phyloP scores from a whole-genome alignment of 306 rosid genomes.

The Alnus rubra region DNA sequence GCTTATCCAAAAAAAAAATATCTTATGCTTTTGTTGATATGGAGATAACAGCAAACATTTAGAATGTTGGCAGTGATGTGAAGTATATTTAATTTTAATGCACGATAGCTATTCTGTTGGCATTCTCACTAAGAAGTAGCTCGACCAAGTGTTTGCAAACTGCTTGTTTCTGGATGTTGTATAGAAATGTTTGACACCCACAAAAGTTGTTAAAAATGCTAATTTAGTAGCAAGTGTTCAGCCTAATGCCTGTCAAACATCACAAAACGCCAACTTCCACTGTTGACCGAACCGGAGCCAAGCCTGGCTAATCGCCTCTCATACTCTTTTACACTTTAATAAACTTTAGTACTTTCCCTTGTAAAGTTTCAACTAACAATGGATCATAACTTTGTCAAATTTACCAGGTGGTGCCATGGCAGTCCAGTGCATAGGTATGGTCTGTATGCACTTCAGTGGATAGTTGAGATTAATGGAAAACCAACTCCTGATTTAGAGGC shows the following conservation, averaged over 20 bases:
- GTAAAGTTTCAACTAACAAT: not conserved
- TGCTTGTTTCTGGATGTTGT: not conserved
- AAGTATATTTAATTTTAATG: not conserved
- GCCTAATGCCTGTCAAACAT: not conserved
- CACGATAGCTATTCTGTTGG: not conserved
- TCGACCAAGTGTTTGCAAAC: not conserved
- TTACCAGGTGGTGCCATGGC: slow-evolving; percentile 92
- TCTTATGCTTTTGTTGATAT: not conserved
- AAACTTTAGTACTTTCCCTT: not conserved
- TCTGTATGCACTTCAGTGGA: slow-evolving; percentile 95
- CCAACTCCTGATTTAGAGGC: slow-evolving; percentile 81
- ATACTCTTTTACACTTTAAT: not conserved
- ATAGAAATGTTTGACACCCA: not conserved
- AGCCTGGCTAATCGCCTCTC: not conserved
- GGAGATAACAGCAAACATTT: not conserved
- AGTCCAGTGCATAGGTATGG: slow-evolving; percentile 97
- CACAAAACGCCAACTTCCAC: not conserved
- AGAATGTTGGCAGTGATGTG: not conserved
- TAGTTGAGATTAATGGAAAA: slow-evolving; percentile 87
- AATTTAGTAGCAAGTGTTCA: not conserved
- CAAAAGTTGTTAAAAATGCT: not conserved
- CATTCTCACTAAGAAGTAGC: not conserved
- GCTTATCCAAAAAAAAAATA: too few species aligned
- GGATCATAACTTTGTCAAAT: slow-evolving; percentile 25
- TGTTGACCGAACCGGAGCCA: not conserved